phyloP scores from a whole-genome alignment of 140 eudicot species.

The Cichorium intybus region DNA sequence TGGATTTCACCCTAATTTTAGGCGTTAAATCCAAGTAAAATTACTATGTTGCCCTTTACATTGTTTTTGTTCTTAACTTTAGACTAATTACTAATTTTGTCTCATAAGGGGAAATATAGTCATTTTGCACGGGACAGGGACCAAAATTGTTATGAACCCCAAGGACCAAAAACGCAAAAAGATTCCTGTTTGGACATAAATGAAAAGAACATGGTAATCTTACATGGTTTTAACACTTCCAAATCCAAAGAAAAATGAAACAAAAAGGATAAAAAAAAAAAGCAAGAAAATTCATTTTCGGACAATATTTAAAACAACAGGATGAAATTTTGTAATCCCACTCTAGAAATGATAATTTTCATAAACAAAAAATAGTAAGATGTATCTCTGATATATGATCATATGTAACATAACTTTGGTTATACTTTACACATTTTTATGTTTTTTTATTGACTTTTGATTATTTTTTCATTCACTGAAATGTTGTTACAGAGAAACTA shows the following conservation, averaged over 20 bases:
- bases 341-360: not conserved
- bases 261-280: not conserved
- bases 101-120: not conserved
- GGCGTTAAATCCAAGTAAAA: not conserved
- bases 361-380: not conserved
- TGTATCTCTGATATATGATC: conserved; percentile 11
- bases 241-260: not conserved
- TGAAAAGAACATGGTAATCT: not conserved
- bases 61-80: not conserved
- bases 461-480: not conserved
- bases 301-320: no score
- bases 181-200: not conserved
- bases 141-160: not conserved
- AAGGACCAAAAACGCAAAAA: no score
- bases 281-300: not conserved
- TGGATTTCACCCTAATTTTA: not conserved
- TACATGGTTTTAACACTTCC: not conserved
- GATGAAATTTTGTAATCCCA: no score
- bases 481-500: conserved; percentile 77
- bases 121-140: not conserved
- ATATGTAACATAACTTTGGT: not conserved
- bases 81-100: not conserved
- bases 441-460: not conserved
- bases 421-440: no score
- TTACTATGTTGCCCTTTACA: not conserved